phyloP scores from a whole-genome alignment of 163 green algal species.

The Scenedesmus sp. region DNA sequence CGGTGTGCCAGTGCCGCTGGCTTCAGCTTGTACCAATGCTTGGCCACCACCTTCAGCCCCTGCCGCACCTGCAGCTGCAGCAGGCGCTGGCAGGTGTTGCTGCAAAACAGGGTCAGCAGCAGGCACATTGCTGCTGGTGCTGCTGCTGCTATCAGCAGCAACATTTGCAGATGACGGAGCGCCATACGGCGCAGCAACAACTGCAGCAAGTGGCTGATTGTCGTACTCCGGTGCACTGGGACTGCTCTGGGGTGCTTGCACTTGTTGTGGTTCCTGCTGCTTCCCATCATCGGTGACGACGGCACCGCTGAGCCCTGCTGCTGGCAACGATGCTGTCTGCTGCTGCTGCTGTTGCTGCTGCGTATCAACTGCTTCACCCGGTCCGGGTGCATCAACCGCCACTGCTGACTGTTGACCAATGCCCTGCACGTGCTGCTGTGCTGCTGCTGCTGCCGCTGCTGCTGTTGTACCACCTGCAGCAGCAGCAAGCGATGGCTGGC shows the following conservation, averaged over 20 bases:
- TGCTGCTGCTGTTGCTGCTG: conserved; percentile 22
- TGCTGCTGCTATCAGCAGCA: conserved; percentile 14
- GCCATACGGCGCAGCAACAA: not conserved
- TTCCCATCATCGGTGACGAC: not conserved
- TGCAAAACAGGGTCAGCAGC: not conserved
- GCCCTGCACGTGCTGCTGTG: not conserved
- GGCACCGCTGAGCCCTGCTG: conserved; percentile 13
- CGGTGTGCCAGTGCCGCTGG: not conserved
- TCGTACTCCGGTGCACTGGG: not conserved
- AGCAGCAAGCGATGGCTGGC: not conserved
- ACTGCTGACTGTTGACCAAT: not conserved
- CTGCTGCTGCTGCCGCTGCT: not conserved
- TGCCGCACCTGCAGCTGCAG: not conserved
- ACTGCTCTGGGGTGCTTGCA: not conserved
- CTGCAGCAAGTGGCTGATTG: not conserved
- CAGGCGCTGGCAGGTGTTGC: not conserved
- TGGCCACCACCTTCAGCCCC: not conserved
- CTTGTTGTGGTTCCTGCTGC: conserved; percentile 4
- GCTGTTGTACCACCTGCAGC: not conserved
- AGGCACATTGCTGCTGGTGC: no score
- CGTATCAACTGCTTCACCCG: not conserved
- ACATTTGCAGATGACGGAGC: not conserved
- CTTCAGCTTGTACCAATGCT: not conserved
- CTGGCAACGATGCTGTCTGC: not conserved
- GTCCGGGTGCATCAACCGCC: not conserved